A percentile compares a stretch with the other conserved stretches of the same genome.
These are phyloP conservation scores for Porcisia hertigi DNA, from an alignment of 208 protist species.

Conservation along the genomic window DNA sequence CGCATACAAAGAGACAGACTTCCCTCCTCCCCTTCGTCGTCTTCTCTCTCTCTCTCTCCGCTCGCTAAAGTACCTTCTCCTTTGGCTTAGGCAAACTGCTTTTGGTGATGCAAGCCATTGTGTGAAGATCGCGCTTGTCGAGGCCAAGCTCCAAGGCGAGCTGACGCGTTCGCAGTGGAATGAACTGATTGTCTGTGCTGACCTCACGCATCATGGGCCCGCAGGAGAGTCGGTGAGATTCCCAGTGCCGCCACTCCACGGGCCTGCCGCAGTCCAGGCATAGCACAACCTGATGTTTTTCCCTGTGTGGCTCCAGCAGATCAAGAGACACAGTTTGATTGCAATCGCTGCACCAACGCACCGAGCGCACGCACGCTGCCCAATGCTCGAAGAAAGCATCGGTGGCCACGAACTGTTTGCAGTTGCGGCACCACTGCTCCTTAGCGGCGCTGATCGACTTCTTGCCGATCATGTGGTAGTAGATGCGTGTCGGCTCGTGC, in stretches of 20 bases:
- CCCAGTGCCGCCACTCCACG: constrained; percentile 91
- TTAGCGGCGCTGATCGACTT: constrained; percentile 40
- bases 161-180: constrained; percentile 85
- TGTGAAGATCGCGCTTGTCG: constrained; percentile 90
- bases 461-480: constrained; percentile 71
- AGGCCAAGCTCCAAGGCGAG: constrained; percentile 85
- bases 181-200: constrained; percentile 84
- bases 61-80: background rate
- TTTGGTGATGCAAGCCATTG: constrained; percentile 63
- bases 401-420: constrained; percentile 80
- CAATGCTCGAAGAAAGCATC: constrained; percentile 78
- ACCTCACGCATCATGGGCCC: constrained; percentile 89
- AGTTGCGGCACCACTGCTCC: constrained; percentile 92
- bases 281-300: constrained; percentile 91
- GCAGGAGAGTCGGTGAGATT: constrained; percentile 86
- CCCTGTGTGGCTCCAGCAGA: constrained; percentile 77
- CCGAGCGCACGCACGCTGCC: constrained; percentile 63
- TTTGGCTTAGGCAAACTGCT: constrained; percentile 59
- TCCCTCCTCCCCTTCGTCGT: too few species aligned
- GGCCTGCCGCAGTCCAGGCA: constrained; percentile 86
- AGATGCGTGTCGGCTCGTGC: constrained; percentile 91
- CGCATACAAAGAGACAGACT: too few species aligned
- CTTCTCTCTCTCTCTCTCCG: background rate
- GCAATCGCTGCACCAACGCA: constrained; percentile 89
- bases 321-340: constrained; percentile 78